Percentiles rank a stretch among this genome's conserved stretches.
Evolutionary conservation across 179 eudicot species (phyloP).

Genomic region (Corrigiola litoralis): DNA sequence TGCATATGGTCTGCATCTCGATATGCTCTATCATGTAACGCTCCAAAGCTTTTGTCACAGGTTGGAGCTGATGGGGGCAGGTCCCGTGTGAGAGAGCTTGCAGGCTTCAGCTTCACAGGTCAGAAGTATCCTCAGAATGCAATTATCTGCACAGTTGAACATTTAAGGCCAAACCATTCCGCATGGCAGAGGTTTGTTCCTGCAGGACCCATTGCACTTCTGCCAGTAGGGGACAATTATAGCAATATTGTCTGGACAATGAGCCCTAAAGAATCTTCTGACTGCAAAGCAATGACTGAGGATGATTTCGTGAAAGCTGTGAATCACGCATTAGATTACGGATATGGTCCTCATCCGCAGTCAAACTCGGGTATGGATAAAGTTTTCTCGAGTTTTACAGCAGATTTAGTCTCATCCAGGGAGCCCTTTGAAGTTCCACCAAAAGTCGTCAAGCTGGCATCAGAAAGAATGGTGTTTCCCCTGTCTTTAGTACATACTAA

Average conservation of each 20-base stretch:
- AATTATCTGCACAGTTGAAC: constrained; percentile 90
- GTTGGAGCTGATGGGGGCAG: constrained; percentile 99
- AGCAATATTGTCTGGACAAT: constrained; percentile 99
- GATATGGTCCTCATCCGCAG: constrained; percentile 82
- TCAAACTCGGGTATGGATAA: constrained; percentile 42
- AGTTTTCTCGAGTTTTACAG: constrained; percentile 47
- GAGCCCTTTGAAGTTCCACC: constrained; percentile 94
- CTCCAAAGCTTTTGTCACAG: constrained; percentile 27
- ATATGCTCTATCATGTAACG: constrained; percentile 5
- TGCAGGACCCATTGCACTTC: constrained; percentile 89
- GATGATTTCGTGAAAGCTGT: constrained; percentile 70
- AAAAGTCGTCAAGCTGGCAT: constrained; percentile 56
- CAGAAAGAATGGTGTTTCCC: constrained; percentile 91
- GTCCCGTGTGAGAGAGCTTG: constrained; percentile 82
- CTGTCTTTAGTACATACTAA: constrained; percentile 77
- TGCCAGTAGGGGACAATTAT: constrained; percentile 83
- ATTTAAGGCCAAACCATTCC: constrained; percentile 49
- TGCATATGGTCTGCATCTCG: background rate
- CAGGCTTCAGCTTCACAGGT: constrained; percentile 68
- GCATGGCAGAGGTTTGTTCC: constrained; percentile 99
- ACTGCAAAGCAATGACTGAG: constrained; percentile 54
- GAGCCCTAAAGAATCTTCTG: constrained; percentile 71
- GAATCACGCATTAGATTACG: constrained; percentile 73
- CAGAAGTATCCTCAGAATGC: constrained; percentile 93
- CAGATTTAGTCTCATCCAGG: constrained; percentile 43